Evolutionary conservation across 2,329 filamentous ascomycete genomes (phyloP).

Genomic region (Alternaria ethzedia): DNA sequence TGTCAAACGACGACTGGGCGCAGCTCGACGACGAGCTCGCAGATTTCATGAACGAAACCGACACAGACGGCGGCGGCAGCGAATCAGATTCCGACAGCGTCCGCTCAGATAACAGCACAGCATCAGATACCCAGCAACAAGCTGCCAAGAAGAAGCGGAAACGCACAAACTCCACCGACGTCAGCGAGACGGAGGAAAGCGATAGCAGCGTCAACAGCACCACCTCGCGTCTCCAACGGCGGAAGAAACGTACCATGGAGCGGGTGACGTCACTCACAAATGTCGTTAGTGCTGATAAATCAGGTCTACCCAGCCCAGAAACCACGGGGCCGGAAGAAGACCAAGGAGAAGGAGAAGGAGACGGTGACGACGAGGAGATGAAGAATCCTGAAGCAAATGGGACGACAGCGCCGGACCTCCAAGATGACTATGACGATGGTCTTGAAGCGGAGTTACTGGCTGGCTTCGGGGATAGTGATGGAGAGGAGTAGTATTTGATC

Average conservation of each 20-base stretch:
- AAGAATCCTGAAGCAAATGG: slow-evolving; percentile 45
- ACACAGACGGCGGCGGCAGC: slow-evolving; percentile 40
- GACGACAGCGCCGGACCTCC: slow-evolving; percentile 48
- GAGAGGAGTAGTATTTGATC: slow-evolving; percentile 15
- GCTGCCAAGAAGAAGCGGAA: slow-evolving; percentile 46
- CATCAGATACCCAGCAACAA: slow-evolving; percentile 26
- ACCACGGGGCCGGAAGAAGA: slow-evolving; percentile 50
- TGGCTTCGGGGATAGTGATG: slow-evolving; percentile 32
- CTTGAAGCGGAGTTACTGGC: slow-evolving; percentile 54
- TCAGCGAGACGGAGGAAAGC: slow-evolving; percentile 51
- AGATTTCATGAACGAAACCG: slow-evolving; percentile 68
- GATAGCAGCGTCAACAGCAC: slow-evolving; percentile 45
- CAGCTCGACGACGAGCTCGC: slow-evolving; percentile 73
- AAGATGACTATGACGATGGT: slow-evolving; percentile 61
- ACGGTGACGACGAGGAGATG: slow-evolving; percentile 54
- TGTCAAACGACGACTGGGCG: slow-evolving; percentile 49
- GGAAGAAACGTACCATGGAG: slow-evolving; percentile 56
- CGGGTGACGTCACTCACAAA: slow-evolving; percentile 56
- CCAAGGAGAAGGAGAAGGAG: slow-evolving; percentile 51
- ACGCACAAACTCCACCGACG: slow-evolving; percentile 39
- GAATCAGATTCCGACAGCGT: slow-evolving; percentile 44
- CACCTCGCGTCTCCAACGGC: slow-evolving; percentile 53
- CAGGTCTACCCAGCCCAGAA: slow-evolving; percentile 50
- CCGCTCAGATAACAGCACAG: slow-evolving; percentile 38
- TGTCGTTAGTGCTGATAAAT: slow-evolving; percentile 48